phyloP scores from a whole-genome alignment of 345 rosid genomes.

The Kernera saxatilis region DNA sequence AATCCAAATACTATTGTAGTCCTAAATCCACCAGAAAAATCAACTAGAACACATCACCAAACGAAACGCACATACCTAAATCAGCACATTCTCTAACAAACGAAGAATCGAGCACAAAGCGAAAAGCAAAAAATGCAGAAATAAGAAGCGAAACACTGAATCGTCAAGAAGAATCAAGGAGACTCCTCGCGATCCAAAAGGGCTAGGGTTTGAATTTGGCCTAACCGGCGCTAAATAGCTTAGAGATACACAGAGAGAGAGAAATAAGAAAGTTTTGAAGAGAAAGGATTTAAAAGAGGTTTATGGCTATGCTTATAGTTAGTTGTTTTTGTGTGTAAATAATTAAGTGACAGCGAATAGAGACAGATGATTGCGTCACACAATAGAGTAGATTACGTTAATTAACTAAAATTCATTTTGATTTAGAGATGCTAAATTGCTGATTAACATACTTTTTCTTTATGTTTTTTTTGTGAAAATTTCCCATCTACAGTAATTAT shows the following conservation, averaged over 20 bases:
- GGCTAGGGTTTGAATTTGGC: constrained; percentile 8
- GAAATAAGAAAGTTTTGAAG: background rate
- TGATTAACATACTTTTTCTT: background rate
- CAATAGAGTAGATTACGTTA: background rate
- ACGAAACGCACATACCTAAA: background rate
- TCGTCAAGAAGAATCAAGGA: background rate
- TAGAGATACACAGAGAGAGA: background rate
- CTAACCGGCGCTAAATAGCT: constrained; percentile 1
- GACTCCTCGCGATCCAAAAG: background rate
- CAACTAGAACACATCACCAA: background rate
- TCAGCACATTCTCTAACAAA: constrained; percentile 23
- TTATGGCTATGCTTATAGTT: background rate
- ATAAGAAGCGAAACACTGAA: background rate
- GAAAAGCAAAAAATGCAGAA: constrained; percentile 4
- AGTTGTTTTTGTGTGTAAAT: background rate
- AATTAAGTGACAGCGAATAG: background rate
- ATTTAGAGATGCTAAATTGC: background rate
- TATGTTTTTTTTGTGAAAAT: too few species aligned
- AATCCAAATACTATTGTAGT: background rate
- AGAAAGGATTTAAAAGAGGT: constrained; percentile 23
- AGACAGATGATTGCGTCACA: background rate
- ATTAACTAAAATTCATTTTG: background rate
- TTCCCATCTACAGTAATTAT: too few species aligned
- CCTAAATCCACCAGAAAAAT: background rate
- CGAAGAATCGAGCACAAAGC: background rate